Base-by-base conservation (phyloP, 1,284 basidiomycete species). In the Boletus albobrunnescens region DNA sequence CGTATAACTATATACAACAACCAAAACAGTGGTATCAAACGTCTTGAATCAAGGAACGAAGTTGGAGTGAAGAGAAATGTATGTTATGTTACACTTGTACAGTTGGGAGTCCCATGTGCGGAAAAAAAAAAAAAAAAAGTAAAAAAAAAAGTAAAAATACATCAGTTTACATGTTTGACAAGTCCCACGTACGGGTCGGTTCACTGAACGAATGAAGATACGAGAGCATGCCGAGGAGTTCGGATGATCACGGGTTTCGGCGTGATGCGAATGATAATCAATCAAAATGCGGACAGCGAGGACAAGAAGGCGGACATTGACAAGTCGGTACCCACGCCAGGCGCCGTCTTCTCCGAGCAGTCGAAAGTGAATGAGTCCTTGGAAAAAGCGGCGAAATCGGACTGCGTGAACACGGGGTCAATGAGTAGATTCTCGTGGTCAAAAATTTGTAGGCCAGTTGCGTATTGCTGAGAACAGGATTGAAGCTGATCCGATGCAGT, bases 1-100 rank as follows among this genome's bases (percentile, higher is more conserved):
- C 13, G 41, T 56, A 66, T 64, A 63, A 63, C 63, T 63, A 66
- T 63, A 61, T 66, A 63, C 61, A 62, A 63, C 61, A 62, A 11
- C 44, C 44, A 27, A 28, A 33, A 44, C 19, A 12, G 14, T 38
- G 33, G 39, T 52, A 59, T 47, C 45, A 46, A 46, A 46, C 4
- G 26, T 47, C 47, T 43, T 6, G 41, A 49, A 36, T 40, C 36
- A 37, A 47, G 17, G 51, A 59, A 61, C 56, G 26, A 56, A 61
- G 28, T n/a, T n/a, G 30, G 43, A 19, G 42, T 54, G 53, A 30
- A 14, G 11, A 13, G 11, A 10, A 30, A 12, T 13, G 27, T 30
- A 19, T 30, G 28, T 36, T 39, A 61, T 66, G 60, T 63, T 67
- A 67, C 61, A 63, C 38, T 59, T 60, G 14, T 45, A 67, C 64